Percentiles rank a stretch among this genome's conserved stretches.
phyloP scores from a whole-genome alignment of 805 yeast species.

The Kuraishia molischiana region DNA sequence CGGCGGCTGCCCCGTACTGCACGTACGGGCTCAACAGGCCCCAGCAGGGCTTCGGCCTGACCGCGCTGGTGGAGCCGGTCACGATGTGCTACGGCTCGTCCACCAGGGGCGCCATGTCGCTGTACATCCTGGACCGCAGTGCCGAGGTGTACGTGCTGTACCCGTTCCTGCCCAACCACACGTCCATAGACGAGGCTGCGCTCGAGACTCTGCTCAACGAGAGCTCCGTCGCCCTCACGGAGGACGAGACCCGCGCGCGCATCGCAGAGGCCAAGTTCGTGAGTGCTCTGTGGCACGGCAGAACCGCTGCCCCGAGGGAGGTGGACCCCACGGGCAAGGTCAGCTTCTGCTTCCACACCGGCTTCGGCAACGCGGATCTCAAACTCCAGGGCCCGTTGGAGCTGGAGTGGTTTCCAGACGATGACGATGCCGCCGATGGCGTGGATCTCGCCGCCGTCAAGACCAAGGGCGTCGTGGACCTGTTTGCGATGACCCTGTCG shows the following conservation, averaged over 20 bases:
- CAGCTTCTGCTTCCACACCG: background rate
- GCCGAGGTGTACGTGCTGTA: constrained; percentile 51
- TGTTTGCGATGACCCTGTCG: too few relatives aligned
- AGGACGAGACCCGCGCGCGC: background rate
- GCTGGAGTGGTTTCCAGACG: constrained; percentile 44
- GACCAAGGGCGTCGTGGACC: constrained; percentile 12
- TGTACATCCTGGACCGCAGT: constrained; percentile 41
- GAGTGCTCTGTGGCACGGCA: constrained; percentile 8
- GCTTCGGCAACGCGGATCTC: background rate
- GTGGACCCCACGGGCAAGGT: background rate
- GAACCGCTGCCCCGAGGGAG: constrained; percentile 6
- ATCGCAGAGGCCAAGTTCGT: constrained; percentile 13
- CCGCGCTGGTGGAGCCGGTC: constrained; percentile 21
- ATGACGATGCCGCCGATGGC: constrained; percentile 37
- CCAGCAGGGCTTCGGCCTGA: background rate
- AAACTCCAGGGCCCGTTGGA: constrained; percentile 43
- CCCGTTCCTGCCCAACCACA: constrained; percentile 50
- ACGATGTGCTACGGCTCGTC: constrained; percentile 36
- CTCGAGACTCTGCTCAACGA: constrained; percentile 22
- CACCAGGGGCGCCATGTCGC: constrained; percentile 34
- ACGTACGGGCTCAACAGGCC: background rate
- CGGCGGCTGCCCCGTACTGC: constrained; percentile 14
- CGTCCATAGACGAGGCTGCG: constrained; percentile 25
- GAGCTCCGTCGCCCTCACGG: constrained; percentile 11
- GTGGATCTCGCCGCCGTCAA: constrained; percentile 19